Conservation (phyloP, 768 basidiomycete genomes). For the Termitomyces sp. region DNA sequence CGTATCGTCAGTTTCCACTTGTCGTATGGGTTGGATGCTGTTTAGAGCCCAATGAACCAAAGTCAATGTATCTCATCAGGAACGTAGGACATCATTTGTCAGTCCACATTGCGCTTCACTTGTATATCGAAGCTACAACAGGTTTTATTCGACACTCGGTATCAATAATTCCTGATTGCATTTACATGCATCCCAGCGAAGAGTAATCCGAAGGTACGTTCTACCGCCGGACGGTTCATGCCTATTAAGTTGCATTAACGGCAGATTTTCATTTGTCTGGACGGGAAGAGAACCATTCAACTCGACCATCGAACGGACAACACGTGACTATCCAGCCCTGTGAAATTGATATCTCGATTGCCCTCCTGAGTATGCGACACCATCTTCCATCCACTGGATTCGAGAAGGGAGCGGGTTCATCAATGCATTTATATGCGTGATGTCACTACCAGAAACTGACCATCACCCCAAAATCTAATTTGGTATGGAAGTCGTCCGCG, state of each 20-base stretch:
- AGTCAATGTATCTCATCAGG: neutral
- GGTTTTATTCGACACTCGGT: neutral
- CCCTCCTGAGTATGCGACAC: neutral
- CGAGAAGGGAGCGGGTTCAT: neutral
- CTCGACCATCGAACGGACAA: neutral
- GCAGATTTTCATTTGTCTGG: neutral
- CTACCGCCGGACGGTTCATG: neutral
- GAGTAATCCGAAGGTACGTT: neutral
- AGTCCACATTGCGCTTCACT: neutral
- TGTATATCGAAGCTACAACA: neutral
- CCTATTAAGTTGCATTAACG: neutral
- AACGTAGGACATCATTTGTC: neutral
- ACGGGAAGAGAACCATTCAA: neutral
- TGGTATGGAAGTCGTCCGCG: neutral
- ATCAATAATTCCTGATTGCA: neutral
- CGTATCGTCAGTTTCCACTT: neutral
- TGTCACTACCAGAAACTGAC: neutral
- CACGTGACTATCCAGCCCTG: neutral
- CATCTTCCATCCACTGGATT: neutral
- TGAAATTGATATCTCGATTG: neutral
- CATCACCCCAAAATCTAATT: constrained; percentile 1
- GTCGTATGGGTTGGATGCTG: neutral
- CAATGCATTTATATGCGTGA: neutral
- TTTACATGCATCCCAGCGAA: neutral
- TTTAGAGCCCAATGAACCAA: neutral